Conservation (phyloP, 1,139 yeast genomes). For the Debaryomycetaceae sp. region DNA sequence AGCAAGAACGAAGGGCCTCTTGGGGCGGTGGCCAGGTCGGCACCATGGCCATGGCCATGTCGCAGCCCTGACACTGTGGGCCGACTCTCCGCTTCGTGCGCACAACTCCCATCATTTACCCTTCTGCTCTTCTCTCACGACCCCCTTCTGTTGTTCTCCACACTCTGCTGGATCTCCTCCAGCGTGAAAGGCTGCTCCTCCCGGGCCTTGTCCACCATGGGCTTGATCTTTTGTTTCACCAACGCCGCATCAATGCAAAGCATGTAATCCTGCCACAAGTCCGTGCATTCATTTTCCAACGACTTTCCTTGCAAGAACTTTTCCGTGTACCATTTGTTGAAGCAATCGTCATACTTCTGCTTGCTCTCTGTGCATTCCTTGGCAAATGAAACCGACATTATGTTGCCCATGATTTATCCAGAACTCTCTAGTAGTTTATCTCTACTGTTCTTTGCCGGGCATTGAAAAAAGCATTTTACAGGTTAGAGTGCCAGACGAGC, state of each 20-base stretch:
- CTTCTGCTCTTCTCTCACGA: background rate
- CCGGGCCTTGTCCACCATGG: constrained; percentile 88
- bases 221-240: constrained; percentile 67
- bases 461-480: background rate
- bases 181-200: constrained; percentile 78
- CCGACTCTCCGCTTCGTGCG: too few species aligned
- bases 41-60: too few species aligned
- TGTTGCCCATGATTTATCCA: constrained; percentile 57
- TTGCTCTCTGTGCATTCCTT: constrained; percentile 93
- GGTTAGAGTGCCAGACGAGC: background rate
- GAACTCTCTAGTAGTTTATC: background rate
- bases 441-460: background rate
- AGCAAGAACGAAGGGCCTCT: too few species aligned
- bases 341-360: constrained; percentile 84
- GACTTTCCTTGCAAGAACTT: constrained; percentile 72
- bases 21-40: too few species aligned
- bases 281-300: constrained; percentile 82
- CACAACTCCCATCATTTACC: background rate
- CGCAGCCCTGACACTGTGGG: too few species aligned
- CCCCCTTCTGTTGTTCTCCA: constrained; percentile 5
- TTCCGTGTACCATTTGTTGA: constrained; percentile 94
- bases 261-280: constrained; percentile 82
- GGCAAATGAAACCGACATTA: constrained; percentile 91
- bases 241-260: constrained; percentile 79
- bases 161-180: constrained; percentile 30